phyloP scores from a whole-genome alignment of 2,329 filamentous ascomycete genomes.

The Akanthomyces muscarius region DNA sequence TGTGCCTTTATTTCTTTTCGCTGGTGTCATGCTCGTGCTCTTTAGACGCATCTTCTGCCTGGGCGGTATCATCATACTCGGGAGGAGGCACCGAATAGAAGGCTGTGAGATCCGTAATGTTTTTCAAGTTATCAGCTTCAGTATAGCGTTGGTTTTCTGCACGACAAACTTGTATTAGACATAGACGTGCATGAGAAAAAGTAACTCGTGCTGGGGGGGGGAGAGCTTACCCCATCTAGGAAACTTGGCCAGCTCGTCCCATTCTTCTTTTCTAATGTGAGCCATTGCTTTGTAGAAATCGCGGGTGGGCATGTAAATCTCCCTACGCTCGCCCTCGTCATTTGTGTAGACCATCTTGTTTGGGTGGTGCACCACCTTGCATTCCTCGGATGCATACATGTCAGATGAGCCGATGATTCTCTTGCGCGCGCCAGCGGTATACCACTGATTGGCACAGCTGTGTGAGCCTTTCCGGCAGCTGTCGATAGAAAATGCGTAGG shows the following conservation, averaged over 20 bases:
- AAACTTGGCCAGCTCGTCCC: background rate
- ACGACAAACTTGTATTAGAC: background rate
- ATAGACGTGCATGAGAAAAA: background rate
- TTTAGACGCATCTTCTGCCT: background rate
- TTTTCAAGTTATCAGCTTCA: background rate
- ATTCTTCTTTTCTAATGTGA: background rate
- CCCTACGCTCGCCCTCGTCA: background rate
- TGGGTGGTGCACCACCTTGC: background rate
- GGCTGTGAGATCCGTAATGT: background rate
- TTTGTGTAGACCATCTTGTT: background rate
- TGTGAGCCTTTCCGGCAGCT: background rate
- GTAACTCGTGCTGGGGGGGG: background rate
- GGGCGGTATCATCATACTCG: background rate
- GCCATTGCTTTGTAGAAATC: background rate
- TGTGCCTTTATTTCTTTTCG: background rate
- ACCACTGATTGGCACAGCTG: background rate
- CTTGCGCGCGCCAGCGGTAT: background rate
- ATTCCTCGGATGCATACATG: background rate
- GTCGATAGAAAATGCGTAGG: no score
- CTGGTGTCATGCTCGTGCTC: background rate
- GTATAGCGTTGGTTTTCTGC: background rate
- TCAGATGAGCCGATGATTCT: background rate
- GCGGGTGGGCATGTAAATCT: conserved; percentile 1
- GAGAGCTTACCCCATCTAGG: background rate
- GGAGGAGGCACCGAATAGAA: conserved; percentile 1